A percentile compares a stretch with the other conserved stretches of the same genome.
Conservation (phyloP, 129 eudicot genomes). For the Mikania micrantha region DNA sequence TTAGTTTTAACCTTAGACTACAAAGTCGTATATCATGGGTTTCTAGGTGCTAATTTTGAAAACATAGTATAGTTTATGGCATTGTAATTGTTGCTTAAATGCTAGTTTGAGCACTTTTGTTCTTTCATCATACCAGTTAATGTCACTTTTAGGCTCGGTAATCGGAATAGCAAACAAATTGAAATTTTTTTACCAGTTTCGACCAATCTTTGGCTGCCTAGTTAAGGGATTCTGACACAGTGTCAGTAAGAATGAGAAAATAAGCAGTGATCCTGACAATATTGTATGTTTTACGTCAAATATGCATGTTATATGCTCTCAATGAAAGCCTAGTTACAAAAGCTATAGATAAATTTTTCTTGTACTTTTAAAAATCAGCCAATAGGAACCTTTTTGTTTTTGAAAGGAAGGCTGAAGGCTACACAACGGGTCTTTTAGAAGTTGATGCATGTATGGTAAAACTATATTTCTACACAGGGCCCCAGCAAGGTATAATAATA, state of each 20-base stretch:
- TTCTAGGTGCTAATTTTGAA: neutral
- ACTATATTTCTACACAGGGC: neutral
- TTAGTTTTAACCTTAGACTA: neutral
- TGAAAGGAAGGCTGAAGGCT: neutral
- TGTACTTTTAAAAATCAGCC: neutral
- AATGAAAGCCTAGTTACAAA: neutral
- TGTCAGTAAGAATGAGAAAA: constrained; percentile 6
- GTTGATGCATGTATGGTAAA: neutral
- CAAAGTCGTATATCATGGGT: neutral
- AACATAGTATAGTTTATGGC: neutral
- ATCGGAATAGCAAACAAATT: neutral
- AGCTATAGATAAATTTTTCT: too few species aligned
- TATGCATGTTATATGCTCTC: neutral
- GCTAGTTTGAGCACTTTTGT: neutral
- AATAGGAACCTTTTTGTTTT: neutral
- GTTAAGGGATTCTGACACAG: neutral
- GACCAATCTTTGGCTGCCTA: neutral
- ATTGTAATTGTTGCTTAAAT: neutral
- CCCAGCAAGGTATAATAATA: neutral
- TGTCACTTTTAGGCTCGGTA: constrained; percentile 1
- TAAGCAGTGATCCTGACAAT: neutral
- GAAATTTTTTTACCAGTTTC: neutral
- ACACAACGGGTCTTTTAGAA: neutral
- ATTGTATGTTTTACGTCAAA: neutral
- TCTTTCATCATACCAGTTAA: neutral